A percentile compares a stretch with the other conserved stretches of the same genome.
phyloP scores from a whole-genome alignment of 164 flowering plant genomes.

The Vitis rotundifolia region DNA sequence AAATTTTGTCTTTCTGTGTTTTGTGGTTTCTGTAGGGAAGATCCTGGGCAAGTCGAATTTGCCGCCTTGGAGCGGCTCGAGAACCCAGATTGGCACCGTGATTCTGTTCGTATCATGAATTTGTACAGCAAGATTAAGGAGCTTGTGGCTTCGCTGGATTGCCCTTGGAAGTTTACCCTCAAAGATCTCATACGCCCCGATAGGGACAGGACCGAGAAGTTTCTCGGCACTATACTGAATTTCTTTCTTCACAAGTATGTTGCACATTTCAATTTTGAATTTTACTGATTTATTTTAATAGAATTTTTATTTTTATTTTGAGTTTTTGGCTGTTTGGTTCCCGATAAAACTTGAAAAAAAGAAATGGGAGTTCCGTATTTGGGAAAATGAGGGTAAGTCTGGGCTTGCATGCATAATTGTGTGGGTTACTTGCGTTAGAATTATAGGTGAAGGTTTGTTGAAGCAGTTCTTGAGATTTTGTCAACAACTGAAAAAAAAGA shows the following conservation, averaged over 20 bases:
- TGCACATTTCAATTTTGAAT: neutral
- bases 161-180: constrained; percentile 55
- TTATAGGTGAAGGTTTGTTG: no score
- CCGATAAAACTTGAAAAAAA: no score
- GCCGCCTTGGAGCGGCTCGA: constrained; percentile 70
- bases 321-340: no score
- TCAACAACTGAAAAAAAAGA: no score
- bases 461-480: no score
- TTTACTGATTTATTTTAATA: no score
- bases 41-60: constrained; percentile 67
- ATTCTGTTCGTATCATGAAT: constrained; percentile 52
- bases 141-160: constrained; percentile 42
- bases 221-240: constrained; percentile 71
- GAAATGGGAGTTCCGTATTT: no score
- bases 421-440: no score
- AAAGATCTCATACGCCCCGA: constrained; percentile 71
- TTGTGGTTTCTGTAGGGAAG: constrained; percentile 52
- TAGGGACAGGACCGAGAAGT: constrained; percentile 45
- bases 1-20: neutral
- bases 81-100: constrained; percentile 68
- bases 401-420: no score
- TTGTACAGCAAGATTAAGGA: constrained; percentile 57
- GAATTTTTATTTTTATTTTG: no score
- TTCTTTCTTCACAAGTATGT: constrained; percentile 66
- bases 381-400: no score